Percentiles rank a stretch among this genome's conserved stretches.
Conservation (phyloP, 768 basidiomycete genomes). For the Suillus lakei region DNA sequence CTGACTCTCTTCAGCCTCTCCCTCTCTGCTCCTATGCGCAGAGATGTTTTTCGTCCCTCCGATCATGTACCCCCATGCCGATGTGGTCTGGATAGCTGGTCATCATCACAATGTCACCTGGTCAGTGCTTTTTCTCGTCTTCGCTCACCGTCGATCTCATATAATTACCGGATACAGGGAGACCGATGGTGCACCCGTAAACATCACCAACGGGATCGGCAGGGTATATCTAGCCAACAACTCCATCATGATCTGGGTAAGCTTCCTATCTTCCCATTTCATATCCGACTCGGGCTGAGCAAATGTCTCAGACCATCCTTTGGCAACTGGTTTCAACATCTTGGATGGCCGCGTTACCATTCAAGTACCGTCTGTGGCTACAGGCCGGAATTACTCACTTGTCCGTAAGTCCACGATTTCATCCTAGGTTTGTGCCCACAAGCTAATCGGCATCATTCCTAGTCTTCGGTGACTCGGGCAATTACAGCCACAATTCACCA, state of each 20-base stretch:
- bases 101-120: conserved; percentile 31
- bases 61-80: conserved; percentile 25
- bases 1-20: conserved; percentile 19
- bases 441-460: conserved; percentile 12
- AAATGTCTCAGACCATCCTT: conserved; percentile 19
- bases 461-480: conserved; percentile 42
- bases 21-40: conserved; percentile 13
- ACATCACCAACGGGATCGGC: conserved; percentile 39
- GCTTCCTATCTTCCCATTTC: conserved; percentile 17
- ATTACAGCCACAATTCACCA: conserved; percentile 33
- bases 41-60: conserved; percentile 35
- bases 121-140: conserved; percentile 21
- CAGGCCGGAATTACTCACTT: conserved; percentile 37
- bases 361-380: conserved; percentile 32
- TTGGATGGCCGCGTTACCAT: conserved; percentile 28
- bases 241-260: conserved; percentile 25
- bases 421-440: neutral
- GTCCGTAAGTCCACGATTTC: conserved; percentile 28
- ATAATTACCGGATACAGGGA: conserved; percentile 32
- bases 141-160: neutral
- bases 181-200: conserved; percentile 23
- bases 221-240: conserved; percentile 32
- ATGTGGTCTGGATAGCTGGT: conserved; percentile 29
- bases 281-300: conserved; percentile 12
- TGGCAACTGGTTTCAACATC: conserved; percentile 36